These are phyloP conservation scores for Candida glucosophila DNA, from an alignment of 1,139 yeast species.

Conservation along the genomic window DNA sequence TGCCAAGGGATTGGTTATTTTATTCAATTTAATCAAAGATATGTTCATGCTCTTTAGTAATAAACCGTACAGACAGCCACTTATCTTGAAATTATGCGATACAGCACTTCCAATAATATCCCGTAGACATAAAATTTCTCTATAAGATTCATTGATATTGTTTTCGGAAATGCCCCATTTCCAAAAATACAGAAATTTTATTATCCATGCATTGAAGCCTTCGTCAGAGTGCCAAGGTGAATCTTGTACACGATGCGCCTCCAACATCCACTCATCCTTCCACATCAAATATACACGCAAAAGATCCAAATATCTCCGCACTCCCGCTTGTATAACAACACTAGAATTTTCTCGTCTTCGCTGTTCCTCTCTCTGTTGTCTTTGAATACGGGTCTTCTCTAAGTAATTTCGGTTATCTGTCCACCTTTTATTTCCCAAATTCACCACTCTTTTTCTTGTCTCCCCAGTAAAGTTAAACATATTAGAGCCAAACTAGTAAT, in stretches of 20 bases:
- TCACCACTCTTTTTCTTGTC: slow-evolving; percentile 55
- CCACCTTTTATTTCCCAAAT: slow-evolving; percentile 54
- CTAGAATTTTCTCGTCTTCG: slow-evolving; percentile 45
- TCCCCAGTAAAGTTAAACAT: slow-evolving; percentile 63
- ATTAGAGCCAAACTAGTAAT: too few relatives aligned
- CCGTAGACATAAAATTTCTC: too few relatives aligned
- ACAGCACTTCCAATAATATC: too few relatives aligned
- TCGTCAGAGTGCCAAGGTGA: slow-evolving; percentile 4
- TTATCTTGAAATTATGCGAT: too few relatives aligned
- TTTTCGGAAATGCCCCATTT: slow-evolving; percentile 8
- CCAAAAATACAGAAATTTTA: slow-evolving; percentile 8
- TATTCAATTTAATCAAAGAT: too few relatives aligned
- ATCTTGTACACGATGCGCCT: not conserved
- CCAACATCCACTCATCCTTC: slow-evolving; percentile 4
- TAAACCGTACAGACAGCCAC: too few relatives aligned
- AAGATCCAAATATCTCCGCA: slow-evolving; percentile 29
- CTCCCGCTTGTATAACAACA: slow-evolving; percentile 36
- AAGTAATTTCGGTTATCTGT: slow-evolving; percentile 22
- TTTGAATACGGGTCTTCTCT: slow-evolving; percentile 54
- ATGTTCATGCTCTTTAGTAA: too few relatives aligned
- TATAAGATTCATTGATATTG: too few relatives aligned
- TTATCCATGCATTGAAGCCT: slow-evolving; percentile 7
- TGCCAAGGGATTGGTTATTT: too few relatives aligned
- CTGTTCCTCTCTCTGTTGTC: slow-evolving; percentile 54
- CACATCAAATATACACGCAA: slow-evolving; percentile 3